Evolutionary conservation across 2,329 filamentous ascomycete genomes (phyloP), one percentile per base, ranked within the genome.

Genomic region (Ophiostoma himal-ulmi): DNA sequence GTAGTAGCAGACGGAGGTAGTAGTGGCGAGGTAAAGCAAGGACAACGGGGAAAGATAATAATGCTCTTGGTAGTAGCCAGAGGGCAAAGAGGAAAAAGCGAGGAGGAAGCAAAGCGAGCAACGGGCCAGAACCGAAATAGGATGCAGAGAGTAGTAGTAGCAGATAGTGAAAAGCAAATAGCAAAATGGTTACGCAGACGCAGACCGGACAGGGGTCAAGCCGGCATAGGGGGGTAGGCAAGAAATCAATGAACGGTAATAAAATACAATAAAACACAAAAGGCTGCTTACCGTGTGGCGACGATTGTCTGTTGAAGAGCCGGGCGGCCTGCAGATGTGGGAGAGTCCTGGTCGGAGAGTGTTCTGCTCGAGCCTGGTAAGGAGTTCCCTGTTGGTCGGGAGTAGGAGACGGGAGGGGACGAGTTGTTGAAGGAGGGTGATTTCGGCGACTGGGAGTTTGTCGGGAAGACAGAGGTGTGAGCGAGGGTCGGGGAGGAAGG

Each of bases 251-350:
- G 4, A 48, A 48, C 14, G 20, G 44, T 17, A 48, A n/a, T 3
- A 17, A 41, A 37, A 34, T 20, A 39, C 30, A 39, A 34, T 30
- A 39, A n/a, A 5, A 30, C 0, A 22, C 6, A 57, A 57, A 20
- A 65, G 17, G 26, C 60, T 41, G 69, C 75, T 75, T 75, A 76
- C 75, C 75, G 73, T 66, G 75, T 67, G 60, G 74, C 71, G 11
- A 72, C 26, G 66, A 69, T 37, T 37, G 52, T 71, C 65, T 71
- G 71, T 22, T 72, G 69, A 1, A 70, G 67, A 68, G 71, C 67
- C 69, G 71, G 68, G 36, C 69, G 71, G n/a, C 67, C 71, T 69
- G 73, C 72, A 48, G 70, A 36, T 34, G 73, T 67, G n/a, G 68
- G 65, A 30, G 68, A 54, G 37, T 44, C 37, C 14, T 67, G 39